Percentiles rank a stretch among this genome's conserved stretches.
Conservation (phyloP, 2,329 filamentous ascomycete genomes). For the Trichoderma arundinaceum region DNA sequence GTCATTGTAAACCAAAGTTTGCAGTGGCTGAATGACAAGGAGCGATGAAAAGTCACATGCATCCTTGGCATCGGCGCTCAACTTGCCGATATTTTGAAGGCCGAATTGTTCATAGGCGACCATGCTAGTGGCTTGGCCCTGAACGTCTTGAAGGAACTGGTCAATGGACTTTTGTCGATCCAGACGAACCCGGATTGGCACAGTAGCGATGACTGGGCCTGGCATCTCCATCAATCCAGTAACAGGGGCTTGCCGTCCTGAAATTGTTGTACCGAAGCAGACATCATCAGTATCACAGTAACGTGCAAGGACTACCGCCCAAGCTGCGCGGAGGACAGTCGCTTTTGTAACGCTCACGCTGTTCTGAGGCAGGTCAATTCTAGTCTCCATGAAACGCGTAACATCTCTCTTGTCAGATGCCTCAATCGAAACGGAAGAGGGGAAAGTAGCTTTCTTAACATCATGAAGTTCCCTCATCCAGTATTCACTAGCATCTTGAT, state of each 20-base stretch:
- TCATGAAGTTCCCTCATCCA: conserved; percentile 27
- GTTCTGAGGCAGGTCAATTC: conserved; percentile 2
- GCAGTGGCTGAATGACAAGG: conserved; percentile 34
- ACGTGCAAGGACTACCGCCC: conserved; percentile 44
- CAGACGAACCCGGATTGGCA: conserved; percentile 30
- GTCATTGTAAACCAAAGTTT: background rate
- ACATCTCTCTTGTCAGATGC: background rate
- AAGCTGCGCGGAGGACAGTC: conserved; percentile 39
- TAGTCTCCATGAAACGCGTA: conserved; percentile 23
- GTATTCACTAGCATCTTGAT: conserved; percentile 23
- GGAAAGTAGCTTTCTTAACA: conserved; percentile 28
- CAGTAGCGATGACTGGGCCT: conserved; percentile 33
- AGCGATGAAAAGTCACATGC: conserved; percentile 36
- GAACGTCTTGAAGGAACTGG: conserved; percentile 30
- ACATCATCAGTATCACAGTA: conserved; percentile 43
- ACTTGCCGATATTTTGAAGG: conserved; percentile 36
- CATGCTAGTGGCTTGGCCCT: conserved; percentile 32
- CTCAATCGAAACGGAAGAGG: background rate
- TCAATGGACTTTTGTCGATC: conserved; percentile 20
- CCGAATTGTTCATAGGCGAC: conserved; percentile 36
- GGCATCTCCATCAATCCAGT: conserved; percentile 33
- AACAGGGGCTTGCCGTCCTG: conserved; percentile 35
- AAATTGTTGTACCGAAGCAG: conserved; percentile 35
- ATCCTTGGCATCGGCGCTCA: conserved; percentile 31
- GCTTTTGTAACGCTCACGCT: conserved; percentile 33